phyloP scores from a whole-genome alignment of 2,329 filamentous ascomycete species.

The Colletotrichum cereale region DNA sequence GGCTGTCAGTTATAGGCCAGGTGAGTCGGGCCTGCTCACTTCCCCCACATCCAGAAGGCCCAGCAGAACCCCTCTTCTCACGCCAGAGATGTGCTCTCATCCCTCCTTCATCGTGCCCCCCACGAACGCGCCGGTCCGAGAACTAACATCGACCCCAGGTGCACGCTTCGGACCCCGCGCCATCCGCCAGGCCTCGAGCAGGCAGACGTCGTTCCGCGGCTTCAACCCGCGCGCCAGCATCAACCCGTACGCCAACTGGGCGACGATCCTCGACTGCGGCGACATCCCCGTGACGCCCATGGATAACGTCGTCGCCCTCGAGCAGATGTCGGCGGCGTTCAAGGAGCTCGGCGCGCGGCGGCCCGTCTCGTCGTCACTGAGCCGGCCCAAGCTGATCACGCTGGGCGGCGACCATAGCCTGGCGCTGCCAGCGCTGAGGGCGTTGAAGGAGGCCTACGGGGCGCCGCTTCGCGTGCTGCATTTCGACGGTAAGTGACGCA shows the following conservation, averaged over 20 bases:
- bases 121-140: not conserved
- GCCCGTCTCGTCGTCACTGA: conserved; percentile 50
- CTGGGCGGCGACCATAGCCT: conserved; percentile 82
- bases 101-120: not conserved
- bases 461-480: conserved; percentile 77
- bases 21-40: conserved; percentile 51
- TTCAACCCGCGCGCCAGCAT: conserved; percentile 84
- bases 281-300: conserved; percentile 90
- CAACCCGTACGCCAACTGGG: conserved; percentile 87
- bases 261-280: conserved; percentile 86
- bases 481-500: conserved; percentile 67
- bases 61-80: not conserved
- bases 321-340: conserved; percentile 88
- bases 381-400: conserved; percentile 71
- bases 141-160: conserved; percentile 51
- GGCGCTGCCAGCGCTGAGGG: conserved; percentile 76
- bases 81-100: not conserved
- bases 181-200: conserved; percentile 85
- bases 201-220: conserved; percentile 83
- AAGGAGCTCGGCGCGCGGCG: conserved; percentile 69
- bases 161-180: conserved; percentile 89
- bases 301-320: conserved; percentile 84
- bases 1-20: conserved; percentile 77
- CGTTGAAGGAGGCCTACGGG: conserved; percentile 72
- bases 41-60: not conserved